A percentile compares a stretch with the other conserved stretches of the same genome.
Evolutionary conservation across 345 rosid genomes (phyloP).

Genomic region (Physaria fendleri): DNA sequence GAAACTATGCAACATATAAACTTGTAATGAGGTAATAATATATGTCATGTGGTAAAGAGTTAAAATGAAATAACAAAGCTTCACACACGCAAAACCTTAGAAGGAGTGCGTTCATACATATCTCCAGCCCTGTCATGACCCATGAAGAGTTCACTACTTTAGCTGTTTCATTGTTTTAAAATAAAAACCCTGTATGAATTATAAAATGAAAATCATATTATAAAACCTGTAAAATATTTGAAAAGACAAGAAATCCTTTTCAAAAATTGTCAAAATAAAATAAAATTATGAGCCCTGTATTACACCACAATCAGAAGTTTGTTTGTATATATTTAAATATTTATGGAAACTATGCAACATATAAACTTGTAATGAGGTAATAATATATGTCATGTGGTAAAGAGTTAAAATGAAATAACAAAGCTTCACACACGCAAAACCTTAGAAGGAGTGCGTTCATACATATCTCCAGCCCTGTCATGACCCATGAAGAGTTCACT

Average conservation of each 20-base stretch:
- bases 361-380: neutral
- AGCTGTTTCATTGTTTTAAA: too few species aligned
- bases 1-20: constrained; percentile 2
- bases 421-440: constrained; percentile 22
- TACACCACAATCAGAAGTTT: too few species aligned
- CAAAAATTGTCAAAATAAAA: too few species aligned
- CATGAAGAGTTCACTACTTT: constrained; percentile 26
- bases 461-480: constrained; percentile 74
- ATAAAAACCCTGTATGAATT: too few species aligned
- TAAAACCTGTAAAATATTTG: too few species aligned
- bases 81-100: constrained; percentile 18
- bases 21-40: neutral
- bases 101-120: constrained; percentile 43
- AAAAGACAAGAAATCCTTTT: too few species aligned
- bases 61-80: constrained; percentile 6
- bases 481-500: constrained; percentile 23
- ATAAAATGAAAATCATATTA: too few species aligned
- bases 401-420: neutral
- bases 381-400: neutral
- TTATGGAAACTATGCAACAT: neutral
- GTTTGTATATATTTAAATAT: too few species aligned
- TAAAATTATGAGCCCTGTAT: too few species aligned
- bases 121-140: constrained; percentile 63
- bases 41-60: neutral
- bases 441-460: constrained; percentile 35